Percentiles rank a stretch among this genome's conserved stretches.
phyloP scores from a whole-genome alignment of 495 filamentous ascomycete species.

The Rostrohypoxylon terebratum region DNA sequence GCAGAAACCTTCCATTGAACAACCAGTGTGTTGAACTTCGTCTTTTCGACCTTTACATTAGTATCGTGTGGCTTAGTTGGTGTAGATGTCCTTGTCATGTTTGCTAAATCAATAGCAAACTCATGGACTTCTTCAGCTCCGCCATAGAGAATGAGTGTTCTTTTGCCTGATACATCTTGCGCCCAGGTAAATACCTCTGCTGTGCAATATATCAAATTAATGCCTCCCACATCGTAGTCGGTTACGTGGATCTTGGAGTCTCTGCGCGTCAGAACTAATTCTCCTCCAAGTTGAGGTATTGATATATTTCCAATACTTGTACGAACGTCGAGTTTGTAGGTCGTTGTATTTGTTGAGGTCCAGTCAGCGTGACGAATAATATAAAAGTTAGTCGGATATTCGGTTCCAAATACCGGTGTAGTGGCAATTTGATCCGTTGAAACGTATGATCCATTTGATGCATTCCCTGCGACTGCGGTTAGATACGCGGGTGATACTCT shows the following conservation, averaged over 20 bases:
- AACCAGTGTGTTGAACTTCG: conserved; percentile 48
- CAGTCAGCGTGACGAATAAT: conserved; percentile 73
- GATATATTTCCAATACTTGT: conserved; percentile 71
- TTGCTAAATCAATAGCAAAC: conserved; percentile 61
- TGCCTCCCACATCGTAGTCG: conserved; percentile 74
- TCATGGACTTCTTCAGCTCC: conserved; percentile 76
- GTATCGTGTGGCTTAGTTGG: conserved; percentile 54
- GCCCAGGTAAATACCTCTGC: conserved; percentile 75
- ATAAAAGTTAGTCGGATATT: conserved; percentile 68
- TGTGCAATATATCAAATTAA: conserved; percentile 76
- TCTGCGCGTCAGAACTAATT: conserved; percentile 72
- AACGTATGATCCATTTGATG: conserved; percentile 48
- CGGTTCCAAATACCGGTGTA: conserved; percentile 65
- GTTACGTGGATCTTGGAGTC: conserved; percentile 80
- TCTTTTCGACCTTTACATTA: conserved; percentile 63
- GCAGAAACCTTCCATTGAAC: conserved; percentile 34
- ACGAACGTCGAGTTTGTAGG: conserved; percentile 70
- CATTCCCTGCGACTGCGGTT: conserved; percentile 59
- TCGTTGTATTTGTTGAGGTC: conserved; percentile 62
- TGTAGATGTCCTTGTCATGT: conserved; percentile 4
- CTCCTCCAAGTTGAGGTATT: conserved; percentile 72
- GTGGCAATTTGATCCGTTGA: conserved; percentile 67
- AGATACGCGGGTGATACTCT: conserved; percentile 76
- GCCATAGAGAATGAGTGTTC: conserved; percentile 73
- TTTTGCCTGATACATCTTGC: conserved; percentile 50